Percentiles rank a stretch among this genome's conserved stretches.
phyloP scores from a whole-genome alignment of 1,284 basidiomycete species.

The Peniophora sp. region DNA sequence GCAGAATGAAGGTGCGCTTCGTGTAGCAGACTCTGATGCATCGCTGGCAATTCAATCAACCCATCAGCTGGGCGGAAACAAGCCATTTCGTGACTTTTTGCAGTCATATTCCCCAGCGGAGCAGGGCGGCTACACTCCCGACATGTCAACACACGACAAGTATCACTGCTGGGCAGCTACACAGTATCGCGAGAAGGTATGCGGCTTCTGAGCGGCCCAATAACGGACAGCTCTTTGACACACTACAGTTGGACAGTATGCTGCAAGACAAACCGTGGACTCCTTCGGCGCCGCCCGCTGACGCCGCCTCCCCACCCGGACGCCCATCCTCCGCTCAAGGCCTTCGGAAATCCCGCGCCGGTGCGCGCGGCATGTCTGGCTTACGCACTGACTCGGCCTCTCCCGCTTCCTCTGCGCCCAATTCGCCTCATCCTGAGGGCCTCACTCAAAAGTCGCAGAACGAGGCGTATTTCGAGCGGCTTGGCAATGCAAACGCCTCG shows the following conservation, averaged over 20 bases:
- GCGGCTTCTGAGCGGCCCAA: slow-evolving; percentile 7
- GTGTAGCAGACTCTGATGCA: slow-evolving; percentile 9
- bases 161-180: slow-evolving; percentile 90
- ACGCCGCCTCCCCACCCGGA: slow-evolving; percentile 23
- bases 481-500: slow-evolving; percentile 66
- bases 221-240: slow-evolving; percentile 4
- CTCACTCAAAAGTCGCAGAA: slow-evolving; percentile 66
- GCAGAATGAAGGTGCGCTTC: slow-evolving; percentile 73
- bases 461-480: slow-evolving; percentile 65
- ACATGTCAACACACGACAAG: slow-evolving; percentile 66
- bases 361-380: slow-evolving; percentile 34
- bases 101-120: slow-evolving; percentile 63
- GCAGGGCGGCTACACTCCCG: slow-evolving; percentile 68
- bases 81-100: slow-evolving; percentile 73
- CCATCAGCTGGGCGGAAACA: slow-evolving; percentile 76
- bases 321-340: slow-evolving; percentile 63
- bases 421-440: slow-evolving; percentile 24
- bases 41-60: slow-evolving; percentile 9
- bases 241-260: slow-evolving; percentile 55
- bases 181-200: slow-evolving; percentile 86
- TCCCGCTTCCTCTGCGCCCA: slow-evolving; percentile 32
- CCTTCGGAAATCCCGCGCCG: slow-evolving; percentile 66
- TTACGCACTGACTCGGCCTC: slow-evolving; percentile 41
- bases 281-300: slow-evolving; percentile 55
- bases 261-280: slow-evolving; percentile 67